phyloP scores from a whole-genome alignment of 176 grass and related monocot species.

The Aegilops longissima region DNA sequence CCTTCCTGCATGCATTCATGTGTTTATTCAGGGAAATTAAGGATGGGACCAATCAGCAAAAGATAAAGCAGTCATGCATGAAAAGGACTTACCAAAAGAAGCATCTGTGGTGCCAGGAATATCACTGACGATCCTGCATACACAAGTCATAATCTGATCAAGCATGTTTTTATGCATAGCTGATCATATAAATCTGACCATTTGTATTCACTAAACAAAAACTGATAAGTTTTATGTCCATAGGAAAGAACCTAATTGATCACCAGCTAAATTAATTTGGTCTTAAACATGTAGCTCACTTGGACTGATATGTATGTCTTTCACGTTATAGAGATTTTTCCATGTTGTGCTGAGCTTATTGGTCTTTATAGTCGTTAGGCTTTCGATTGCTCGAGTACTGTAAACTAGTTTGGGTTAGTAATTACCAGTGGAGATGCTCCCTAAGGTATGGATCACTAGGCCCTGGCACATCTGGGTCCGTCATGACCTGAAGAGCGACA shows the following conservation, averaged over 20 bases:
- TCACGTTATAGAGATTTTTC: neutral
- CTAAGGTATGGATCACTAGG: constrained; percentile 93
- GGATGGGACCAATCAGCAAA: neutral
- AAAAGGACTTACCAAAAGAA: constrained; percentile 67
- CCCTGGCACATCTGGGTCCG: constrained; percentile 92
- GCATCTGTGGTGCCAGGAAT: constrained; percentile 91
- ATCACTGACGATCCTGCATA: constrained; percentile 82
- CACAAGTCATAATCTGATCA: constrained; percentile 28
- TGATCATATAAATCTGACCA: neutral
- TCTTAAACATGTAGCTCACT: neutral
- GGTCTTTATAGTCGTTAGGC: neutral
- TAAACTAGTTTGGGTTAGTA: neutral
- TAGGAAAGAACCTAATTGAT: neutral
- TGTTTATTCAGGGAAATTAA: constrained; percentile 13
- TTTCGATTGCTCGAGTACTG: neutral
- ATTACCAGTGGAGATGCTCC: constrained; percentile 90
- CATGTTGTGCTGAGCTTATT: neutral
- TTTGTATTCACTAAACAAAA: neutral
- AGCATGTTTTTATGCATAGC: constrained; percentile 22
- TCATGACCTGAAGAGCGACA: constrained; percentile 70
- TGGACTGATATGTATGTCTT: neutral
- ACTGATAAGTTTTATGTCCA: neutral
- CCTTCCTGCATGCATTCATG: constrained; percentile 38
- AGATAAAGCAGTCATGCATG: neutral
- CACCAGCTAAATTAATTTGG: neutral